Evolutionary conservation across 495 filamentous ascomycete species (phyloP), one percentile per base, ranked within the genome.

Genomic region (Aspergillus asperescens): DNA sequence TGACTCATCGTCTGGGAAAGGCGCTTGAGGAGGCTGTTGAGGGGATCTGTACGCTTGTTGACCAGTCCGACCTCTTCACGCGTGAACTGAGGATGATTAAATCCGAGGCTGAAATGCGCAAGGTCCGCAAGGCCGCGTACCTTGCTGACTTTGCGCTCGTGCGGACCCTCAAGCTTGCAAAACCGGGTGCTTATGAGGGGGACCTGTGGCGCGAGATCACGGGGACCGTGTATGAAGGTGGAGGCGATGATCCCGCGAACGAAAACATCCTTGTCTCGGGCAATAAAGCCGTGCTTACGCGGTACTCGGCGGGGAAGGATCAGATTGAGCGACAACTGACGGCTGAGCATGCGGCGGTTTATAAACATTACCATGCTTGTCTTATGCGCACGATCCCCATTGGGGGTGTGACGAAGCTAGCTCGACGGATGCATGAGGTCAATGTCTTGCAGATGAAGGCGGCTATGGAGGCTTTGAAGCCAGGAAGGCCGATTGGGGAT

Each of bases 251-350:
- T 49, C 61, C 61, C 16, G 58, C 61, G 7, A 63, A 63, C 22
- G 58, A 63, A 31, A 63, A 63, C 38, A 63, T 63, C 27, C 51
- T 63, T 12, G 58, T 63, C 7, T 63, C 58, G 1, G 61, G 61
- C 9, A 63, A 63, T 41, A 60, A 63, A 44, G 61, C 61, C 0
- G 58, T 63, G 13, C 52, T 63, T 1, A 63, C 61, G 24, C 58
- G 58, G 3, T 63, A 63, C 25, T 63, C 58, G 8, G 55, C 58
- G n/a, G 58, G 61, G n/a, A 63, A 63, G n/a, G n/a, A 24, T 34
- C 49, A 27, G 56, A 61, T 63, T 7, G 58, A 63, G 34, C 51
- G 58, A n/a, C 58, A 63, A 39, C 48, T 63, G 8, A 63, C 61
- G 6, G 50, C 58, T 12, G 61, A 63, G 40, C 61, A 63, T 44